Conservation (phyloP, 164 flowering plant species). For the Dillenia suffruticosa region DNA sequence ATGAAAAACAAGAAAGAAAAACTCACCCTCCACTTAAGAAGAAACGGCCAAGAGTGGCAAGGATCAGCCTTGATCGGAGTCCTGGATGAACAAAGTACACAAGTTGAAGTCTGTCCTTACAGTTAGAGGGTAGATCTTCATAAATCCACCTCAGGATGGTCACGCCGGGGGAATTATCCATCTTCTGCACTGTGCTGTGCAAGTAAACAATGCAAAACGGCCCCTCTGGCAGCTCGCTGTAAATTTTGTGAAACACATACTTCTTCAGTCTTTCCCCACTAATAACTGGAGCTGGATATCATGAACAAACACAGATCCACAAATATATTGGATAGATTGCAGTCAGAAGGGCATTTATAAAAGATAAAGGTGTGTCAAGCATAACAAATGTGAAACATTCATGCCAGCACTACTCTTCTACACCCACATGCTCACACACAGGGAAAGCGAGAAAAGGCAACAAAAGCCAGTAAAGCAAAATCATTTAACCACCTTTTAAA, state of each 20-base stretch:
- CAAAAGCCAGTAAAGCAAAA: no score
- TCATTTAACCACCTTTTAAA: no score
- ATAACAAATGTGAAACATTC: no score
- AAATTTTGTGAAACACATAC: conserved; percentile 65
- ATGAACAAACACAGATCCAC: background rate
- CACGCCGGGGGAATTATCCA: conserved; percentile 86
- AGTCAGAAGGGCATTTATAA: no score
- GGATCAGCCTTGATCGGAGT: conserved; percentile 70
- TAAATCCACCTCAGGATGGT: conserved; percentile 91
- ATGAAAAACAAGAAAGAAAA: background rate
- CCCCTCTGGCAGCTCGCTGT: conserved; percentile 67
- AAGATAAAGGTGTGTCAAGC: no score
- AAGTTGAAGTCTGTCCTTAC: conserved; percentile 75
- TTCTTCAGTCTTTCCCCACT: conserved; percentile 76
- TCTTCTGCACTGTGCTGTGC: conserved; percentile 82
- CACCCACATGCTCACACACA: no score
- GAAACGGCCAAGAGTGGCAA: conserved; percentile 86
- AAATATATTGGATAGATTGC: no score
- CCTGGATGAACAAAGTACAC: conserved; percentile 93
- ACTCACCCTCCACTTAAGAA: conserved; percentile 92
- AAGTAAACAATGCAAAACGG: conserved; percentile 84
- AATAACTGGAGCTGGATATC: conserved; percentile 65
- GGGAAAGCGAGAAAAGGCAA: no score
- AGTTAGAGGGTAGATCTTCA: conserved; percentile 68
- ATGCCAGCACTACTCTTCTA: no score